phyloP scores from a whole-genome alignment of 2,329 filamentous ascomycete genomes.

The Beauveria sp. region DNA sequence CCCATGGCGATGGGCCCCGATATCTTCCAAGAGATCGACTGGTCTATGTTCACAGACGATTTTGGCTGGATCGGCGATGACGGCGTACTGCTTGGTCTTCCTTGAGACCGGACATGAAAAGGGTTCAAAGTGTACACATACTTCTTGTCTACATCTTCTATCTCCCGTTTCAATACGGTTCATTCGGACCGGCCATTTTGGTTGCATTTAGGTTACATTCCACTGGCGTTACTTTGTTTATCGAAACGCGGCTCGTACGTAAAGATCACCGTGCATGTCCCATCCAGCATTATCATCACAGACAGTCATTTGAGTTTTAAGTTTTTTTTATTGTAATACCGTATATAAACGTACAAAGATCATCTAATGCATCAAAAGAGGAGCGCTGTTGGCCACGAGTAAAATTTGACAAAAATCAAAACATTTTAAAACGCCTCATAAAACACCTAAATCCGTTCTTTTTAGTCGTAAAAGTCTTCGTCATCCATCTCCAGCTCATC shows the following conservation, averaged over 20 bases:
- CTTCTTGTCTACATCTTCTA: no score
- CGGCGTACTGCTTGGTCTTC: conserved; percentile 23
- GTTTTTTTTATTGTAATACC: neutral
- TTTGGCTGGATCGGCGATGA: conserved; percentile 36
- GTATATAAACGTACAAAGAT: neutral
- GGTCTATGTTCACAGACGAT: conserved; percentile 43
- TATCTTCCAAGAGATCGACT: conserved; percentile 39
- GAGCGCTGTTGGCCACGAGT: neutral
- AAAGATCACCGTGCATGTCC: neutral
- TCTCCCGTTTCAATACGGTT: neutral
- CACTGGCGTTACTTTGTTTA: neutral
- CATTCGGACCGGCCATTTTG: neutral
- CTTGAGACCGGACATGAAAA: conserved; percentile 2
- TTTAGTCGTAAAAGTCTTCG: conserved; percentile 44
- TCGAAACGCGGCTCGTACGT: neutral
- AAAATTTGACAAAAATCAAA: neutral
- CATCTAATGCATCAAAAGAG: neutral
- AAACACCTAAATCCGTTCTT: neutral
- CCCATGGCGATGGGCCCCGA: conserved; percentile 22
- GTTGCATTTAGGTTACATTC: neutral
- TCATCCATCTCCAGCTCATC: conserved; percentile 62
- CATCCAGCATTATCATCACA: neutral
- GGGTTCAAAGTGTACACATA: neutral
- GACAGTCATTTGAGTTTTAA: neutral
- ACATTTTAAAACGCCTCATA: neutral